Evolutionary conservation across 2,329 filamentous ascomycete species (phyloP), one percentile per base, ranked within the genome.

Genomic region (Sarocladiaceae sp.): DNA sequence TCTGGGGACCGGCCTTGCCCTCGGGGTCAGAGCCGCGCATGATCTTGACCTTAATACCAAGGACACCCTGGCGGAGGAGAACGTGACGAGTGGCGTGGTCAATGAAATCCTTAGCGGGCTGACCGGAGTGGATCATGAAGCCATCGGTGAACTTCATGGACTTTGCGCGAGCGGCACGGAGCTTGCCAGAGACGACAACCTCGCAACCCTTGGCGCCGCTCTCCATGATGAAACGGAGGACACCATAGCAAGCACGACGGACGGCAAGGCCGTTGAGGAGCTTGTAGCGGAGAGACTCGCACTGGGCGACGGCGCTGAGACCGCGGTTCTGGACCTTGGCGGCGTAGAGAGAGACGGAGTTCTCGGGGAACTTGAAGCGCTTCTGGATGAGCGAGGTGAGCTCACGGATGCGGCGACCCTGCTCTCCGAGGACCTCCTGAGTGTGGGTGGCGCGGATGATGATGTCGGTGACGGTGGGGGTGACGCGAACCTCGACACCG

Each of bases 1-100:
- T 97, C 79, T 92, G 90, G 67, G 93, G 92, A 65, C 94, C 91
- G 69, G 90, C 86, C 87, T 99, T 99, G 86, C 94, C 94, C 80
- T 97, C 91, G 74, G 94, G 94, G 82, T 99, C 94, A 66, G 90
- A 94, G 73, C 94, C 94, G 75, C 95, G 92, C 94, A 99, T 99
- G 82, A 99, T 99, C 92, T 99, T 99, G 78, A 99, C 94, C 87
- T 99, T 99, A 83, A 99, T 99, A 81, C 94, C 94, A 63, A 99
- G 83, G 63, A 99, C 94, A 89, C 94, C 94, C 84, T 99, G 94
- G 80, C 95, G 90, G 77, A 99, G 92, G 64, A 99, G 91, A 69
- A 99, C 94, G 90, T 99, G 94, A 69, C 94, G 94, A 71, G 94
- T 97, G 66, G 95, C 95, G 70, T 80, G 84, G 84, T 99, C 94